Percentiles rank a stretch among this genome's conserved stretches.
Evolutionary conservation across 2,329 filamentous ascomycete genomes (phyloP).

Genomic region (Monosporascus sp.): DNA sequence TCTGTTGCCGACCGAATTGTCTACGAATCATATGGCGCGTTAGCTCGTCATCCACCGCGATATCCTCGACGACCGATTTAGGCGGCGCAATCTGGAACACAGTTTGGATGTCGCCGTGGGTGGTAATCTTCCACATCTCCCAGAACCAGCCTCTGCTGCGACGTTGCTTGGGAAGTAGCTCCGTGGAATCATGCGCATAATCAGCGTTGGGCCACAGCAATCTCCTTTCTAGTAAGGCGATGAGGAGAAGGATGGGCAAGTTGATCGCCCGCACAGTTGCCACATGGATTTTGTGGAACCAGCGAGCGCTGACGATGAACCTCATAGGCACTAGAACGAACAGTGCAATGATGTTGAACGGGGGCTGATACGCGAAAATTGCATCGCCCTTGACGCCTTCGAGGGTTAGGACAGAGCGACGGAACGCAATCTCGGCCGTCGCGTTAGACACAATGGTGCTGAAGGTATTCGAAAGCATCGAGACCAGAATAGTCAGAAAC

Average conservation of each 20-base stretch:
- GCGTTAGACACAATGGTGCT: conserved; percentile 72
- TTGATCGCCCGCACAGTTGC: conserved; percentile 70
- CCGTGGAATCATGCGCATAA: conserved; percentile 20
- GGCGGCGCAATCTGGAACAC: conserved; percentile 71
- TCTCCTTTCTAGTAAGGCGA: conserved; percentile 66
- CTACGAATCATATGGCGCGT: conserved; percentile 53
- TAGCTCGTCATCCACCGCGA: conserved; percentile 54
- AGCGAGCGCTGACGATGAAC: conserved; percentile 70
- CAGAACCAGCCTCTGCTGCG: conserved; percentile 49
- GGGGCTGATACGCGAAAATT: conserved; percentile 76
- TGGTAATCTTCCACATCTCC: conserved; percentile 64
- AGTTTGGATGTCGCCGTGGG: conserved; percentile 65
- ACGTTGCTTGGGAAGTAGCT: conserved; percentile 17
- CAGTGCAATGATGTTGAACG: conserved; percentile 77
- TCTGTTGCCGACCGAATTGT: conserved; percentile 47
- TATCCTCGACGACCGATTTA: conserved; percentile 51
- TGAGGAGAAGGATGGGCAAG: conserved; percentile 66
- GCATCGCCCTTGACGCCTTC: conserved; percentile 83
- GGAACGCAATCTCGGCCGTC: conserved; percentile 78
- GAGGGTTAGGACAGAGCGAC: conserved; percentile 73
- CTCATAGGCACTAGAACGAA: conserved; percentile 71
- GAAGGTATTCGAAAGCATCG: conserved; percentile 82
- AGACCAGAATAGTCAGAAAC: conserved; percentile 84
- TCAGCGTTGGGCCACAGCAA: conserved; percentile 53
- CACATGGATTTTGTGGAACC: conserved; percentile 90